Base-by-base conservation (phyloP, 257 asterid species). In the Ajuga chamaepitys region DNA sequence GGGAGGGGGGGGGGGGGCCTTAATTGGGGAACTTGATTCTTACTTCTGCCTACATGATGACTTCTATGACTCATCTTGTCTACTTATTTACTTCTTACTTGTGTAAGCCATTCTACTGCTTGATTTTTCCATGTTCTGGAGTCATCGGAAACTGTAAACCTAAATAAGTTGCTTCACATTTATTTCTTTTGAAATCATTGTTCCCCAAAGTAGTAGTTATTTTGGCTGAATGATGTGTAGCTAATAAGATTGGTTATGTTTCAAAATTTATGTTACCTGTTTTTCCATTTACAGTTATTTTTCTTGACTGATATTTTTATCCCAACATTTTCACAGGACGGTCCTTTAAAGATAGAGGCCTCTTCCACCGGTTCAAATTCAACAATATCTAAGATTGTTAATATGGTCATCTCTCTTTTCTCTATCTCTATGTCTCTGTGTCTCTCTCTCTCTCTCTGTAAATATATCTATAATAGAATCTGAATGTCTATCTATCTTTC, bases 341-440 rank as follows among this genome's bases (percentile, higher is more conserved):
- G 98, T 59, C 97, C 98, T 62, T 77, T 89, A 69, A 85, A 95
- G 86, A 77, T 93, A 65, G 94, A 78, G 80, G 95, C 96, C 66
- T 67, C 89, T 32, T 87, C 96, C 65, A 93, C 97, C 2, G 98
- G 98, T 61, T 87, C 97, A 58, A 83, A 89, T 80, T 93, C 98
- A 52, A 93, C 97, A 55, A 92, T 92, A 77, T 77, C 96, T 74
- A 93, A 89, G 91, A 89, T 93, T 77, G 94, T 93, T 68, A 82
- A 77, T 75, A 87, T 93, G 98, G 98, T 92, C 32, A 72, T 5
- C 54, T 30, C 28, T 45, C 21, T 62, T 64, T 51, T 64, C 61
- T 50, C 50, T 48, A 46, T 62, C 46, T 62, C 68, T 22, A 78
- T 45, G 64, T 68, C 57, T 64, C 70, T 62, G 34, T 26, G 53